Evolutionary conservation across 1,284 basidiomycete genomes (phyloP).

Genomic region (Ustilago tritici): DNA sequence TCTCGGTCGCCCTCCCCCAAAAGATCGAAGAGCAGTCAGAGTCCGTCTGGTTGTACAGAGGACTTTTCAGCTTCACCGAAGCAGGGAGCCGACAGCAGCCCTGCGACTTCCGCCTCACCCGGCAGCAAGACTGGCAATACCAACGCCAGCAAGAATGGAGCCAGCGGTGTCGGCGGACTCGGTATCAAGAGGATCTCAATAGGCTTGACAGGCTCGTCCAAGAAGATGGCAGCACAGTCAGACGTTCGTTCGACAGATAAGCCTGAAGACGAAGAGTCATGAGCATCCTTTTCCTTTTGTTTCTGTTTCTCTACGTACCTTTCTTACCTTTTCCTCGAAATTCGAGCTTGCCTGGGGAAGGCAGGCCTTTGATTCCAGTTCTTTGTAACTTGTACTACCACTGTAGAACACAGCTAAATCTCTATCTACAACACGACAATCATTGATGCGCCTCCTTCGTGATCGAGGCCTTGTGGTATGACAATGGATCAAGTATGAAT

Average conservation of each 20-base stretch:
- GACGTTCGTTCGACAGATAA: conserved; percentile 42
- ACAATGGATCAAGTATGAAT: background rate
- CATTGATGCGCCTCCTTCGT: background rate
- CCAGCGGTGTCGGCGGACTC: conserved; percentile 28
- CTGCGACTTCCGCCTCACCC: conserved; percentile 3
- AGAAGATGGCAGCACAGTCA: conserved; percentile 52
- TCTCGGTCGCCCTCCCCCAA: conserved; percentile 39
- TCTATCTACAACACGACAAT: background rate
- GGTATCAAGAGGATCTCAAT: conserved; percentile 51
- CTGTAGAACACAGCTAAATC: conserved; percentile 34
- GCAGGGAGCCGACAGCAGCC: conserved; percentile 13
- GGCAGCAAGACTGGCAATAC: conserved; percentile 10
- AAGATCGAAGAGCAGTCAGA: conserved; percentile 17
- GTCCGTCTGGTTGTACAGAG: conserved; percentile 11
- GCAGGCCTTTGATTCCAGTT: conserved; percentile 4
- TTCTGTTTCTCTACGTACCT: conserved; percentile 3
- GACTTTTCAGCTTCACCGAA: conserved; percentile 18
- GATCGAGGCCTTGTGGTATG: background rate
- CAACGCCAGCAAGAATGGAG: conserved; percentile 23
- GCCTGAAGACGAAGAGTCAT: conserved; percentile 28
- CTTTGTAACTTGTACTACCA: conserved; percentile 35
- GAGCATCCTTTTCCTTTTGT: background rate
- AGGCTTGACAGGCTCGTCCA: conserved; percentile 38
- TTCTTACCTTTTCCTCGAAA: background rate
- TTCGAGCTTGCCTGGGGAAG: conserved; percentile 21